Percentiles rank a stretch among this genome's conserved stretches.
Conservation (phyloP, 2,329 filamentous ascomycete species). For the Aspergillus brunneoviolaceus region DNA sequence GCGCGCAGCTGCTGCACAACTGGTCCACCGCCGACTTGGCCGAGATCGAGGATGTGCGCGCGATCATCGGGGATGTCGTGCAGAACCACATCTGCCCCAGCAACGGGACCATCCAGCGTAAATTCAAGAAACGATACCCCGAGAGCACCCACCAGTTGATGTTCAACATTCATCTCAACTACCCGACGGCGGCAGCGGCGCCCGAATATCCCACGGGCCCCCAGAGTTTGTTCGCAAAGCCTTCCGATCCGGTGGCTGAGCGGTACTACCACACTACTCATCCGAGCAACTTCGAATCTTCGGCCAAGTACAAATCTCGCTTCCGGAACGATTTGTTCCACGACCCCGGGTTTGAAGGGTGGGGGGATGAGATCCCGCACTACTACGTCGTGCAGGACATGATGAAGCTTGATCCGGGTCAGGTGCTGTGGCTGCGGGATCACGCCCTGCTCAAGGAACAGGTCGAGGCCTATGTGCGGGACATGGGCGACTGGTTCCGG, state of each 20-base stretch:
- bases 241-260: constrained; percentile 10
- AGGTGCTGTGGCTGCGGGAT: constrained; percentile 59
- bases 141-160: constrained; percentile 51
- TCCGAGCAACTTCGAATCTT: constrained; percentile 20
- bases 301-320: constrained; percentile 46
- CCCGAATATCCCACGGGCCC: constrained; percentile 7
- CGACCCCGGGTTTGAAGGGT: constrained; percentile 59
- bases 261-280: constrained; percentile 28
- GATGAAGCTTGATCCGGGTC: constrained; percentile 62
- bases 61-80: constrained; percentile 56
- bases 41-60: constrained; percentile 60
- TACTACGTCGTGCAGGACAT: constrained; percentile 66
- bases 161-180: constrained; percentile 55
- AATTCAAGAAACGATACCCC: constrained; percentile 58
- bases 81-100: constrained; percentile 61
- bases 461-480: constrained; percentile 55
- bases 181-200: constrained; percentile 31
- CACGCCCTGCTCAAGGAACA: constrained; percentile 57
- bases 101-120: constrained; percentile 59
- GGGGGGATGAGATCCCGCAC: constrained; percentile 63
- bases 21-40: constrained; percentile 57
- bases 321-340: constrained; percentile 50
- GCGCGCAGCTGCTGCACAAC: constrained; percentile 59
- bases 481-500: constrained; percentile 60
- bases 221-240: constrained; percentile 11